Percentiles rank a stretch among this genome's conserved stretches.
Evolutionary conservation across 176 grass and related monocot genomes (phyloP).

Genomic region (Musa troglodytarum): DNA sequence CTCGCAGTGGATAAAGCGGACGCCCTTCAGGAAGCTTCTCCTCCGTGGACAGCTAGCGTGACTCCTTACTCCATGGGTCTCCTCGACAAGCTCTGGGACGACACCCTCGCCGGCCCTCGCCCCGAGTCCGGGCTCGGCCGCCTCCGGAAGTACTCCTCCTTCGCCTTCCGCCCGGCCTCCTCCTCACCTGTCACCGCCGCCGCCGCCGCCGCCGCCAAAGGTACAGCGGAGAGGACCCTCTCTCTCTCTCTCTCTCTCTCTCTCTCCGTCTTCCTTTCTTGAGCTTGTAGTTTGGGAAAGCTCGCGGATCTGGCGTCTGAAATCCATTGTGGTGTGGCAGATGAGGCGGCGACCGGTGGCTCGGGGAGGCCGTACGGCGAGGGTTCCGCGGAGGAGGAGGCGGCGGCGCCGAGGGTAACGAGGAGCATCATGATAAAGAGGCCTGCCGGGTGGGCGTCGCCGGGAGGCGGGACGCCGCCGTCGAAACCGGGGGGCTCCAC

Average conservation of each 20-base stretch:
- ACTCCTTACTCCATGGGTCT: not conserved
- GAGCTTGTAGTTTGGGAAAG: not conserved
- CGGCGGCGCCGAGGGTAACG: conserved; percentile 49
- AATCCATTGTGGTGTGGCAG: conserved; percentile 25
- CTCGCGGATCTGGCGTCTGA: conserved; percentile 14
- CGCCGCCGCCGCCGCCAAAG: conserved; percentile 16
- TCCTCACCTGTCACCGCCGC: conserved; percentile 1
- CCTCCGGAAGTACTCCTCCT: conserved; percentile 16
- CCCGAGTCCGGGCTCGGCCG: conserved; percentile 9
- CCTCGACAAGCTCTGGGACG: conserved; percentile 22
- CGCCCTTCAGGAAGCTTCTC: not conserved
- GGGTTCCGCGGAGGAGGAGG: not conserved
- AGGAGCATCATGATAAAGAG: conserved; percentile 98
- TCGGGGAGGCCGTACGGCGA: conserved; percentile 3
- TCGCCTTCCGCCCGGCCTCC: conserved; percentile 11
- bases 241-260: not conserved
- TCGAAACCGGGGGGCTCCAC: conserved; percentile 50
- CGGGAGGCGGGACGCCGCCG: conserved; percentile 54
- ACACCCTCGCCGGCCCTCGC: conserved; percentile 10
- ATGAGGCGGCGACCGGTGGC: conserved; percentile 25
- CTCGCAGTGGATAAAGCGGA: not conserved
- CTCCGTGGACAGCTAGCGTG: not conserved
- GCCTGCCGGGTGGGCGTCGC: conserved; percentile 62
- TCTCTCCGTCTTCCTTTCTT: not conserved
- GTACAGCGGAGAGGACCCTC: not conserved